A percentile compares a stretch with the other conserved stretches of the same genome.
These are phyloP conservation scores for Fonsecaea pedrosoi DNA, from an alignment of 2,329 filamentous ascomycete species.

Conservation along the genomic window DNA sequence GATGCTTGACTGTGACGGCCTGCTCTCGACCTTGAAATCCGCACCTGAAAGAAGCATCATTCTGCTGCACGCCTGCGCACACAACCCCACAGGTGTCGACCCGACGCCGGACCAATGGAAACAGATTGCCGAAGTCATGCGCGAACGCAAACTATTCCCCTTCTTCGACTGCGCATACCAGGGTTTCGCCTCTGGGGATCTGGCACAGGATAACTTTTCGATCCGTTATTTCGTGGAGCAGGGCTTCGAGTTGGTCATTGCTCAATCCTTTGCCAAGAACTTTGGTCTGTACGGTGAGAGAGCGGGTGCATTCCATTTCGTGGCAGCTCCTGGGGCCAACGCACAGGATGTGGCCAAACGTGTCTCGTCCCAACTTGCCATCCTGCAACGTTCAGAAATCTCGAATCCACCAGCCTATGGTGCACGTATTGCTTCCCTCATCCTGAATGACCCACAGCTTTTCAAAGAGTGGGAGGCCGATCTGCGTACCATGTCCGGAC, in stretches of 20 bases:
- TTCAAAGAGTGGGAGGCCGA: slow-evolving; percentile 94
- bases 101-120: slow-evolving; percentile 94
- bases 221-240: slow-evolving; percentile 92
- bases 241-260: slow-evolving; percentile 74
- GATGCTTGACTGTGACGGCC: slow-evolving; percentile 89
- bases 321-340: slow-evolving; percentile 74
- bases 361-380: slow-evolving; percentile 85
- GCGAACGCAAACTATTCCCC: slow-evolving; percentile 83
- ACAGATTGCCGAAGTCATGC: slow-evolving; percentile 79
- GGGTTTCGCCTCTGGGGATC: slow-evolving; percentile 91
- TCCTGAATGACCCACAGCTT: slow-evolving; percentile 81
- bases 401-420: slow-evolving; percentile 96
- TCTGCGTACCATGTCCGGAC: slow-evolving; percentile 89
- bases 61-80: slow-evolving; percentile 91
- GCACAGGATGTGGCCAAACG: slow-evolving; percentile 66
- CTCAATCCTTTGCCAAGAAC: slow-evolving; percentile 68
- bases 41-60: slow-evolving; percentile 84
- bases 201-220: slow-evolving; percentile 85
- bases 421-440: slow-evolving; percentile 81
- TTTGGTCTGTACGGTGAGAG: slow-evolving; percentile 93
- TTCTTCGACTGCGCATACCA: slow-evolving; percentile 98
- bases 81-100: slow-evolving; percentile 98
- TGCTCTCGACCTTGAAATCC: slow-evolving; percentile 72
- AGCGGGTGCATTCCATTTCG: slow-evolving; percentile 93
- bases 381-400: slow-evolving; percentile 96